Conservation (phyloP, 2,329 filamentous ascomycete species). For the Trichoderma cornu-damae region DNA sequence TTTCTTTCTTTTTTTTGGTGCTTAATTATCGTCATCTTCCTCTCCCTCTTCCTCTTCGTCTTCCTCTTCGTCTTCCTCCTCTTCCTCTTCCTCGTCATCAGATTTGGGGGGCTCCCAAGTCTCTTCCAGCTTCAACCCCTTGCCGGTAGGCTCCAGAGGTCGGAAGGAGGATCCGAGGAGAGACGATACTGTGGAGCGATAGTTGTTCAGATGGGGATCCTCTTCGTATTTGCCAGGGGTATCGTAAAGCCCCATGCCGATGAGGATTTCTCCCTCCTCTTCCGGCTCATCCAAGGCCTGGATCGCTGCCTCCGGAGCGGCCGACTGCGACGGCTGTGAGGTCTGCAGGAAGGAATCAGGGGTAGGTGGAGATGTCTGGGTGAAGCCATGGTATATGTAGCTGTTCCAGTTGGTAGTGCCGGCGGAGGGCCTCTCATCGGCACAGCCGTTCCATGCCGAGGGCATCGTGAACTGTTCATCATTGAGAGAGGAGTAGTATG, state of each 20-base stretch:
- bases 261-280: constrained; percentile 64
- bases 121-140: constrained; percentile 76
- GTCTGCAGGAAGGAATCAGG: constrained; percentile 52
- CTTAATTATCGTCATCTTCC: constrained; percentile 27
- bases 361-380: constrained; percentile 52
- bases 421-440: constrained; percentile 18
- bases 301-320: constrained; percentile 46
- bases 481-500: constrained; percentile 27
- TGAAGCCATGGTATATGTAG: constrained; percentile 42
- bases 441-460: constrained; percentile 24
- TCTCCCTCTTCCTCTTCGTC: constrained; percentile 35
- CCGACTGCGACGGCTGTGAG: constrained; percentile 43
- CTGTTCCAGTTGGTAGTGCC: constrained; percentile 40
- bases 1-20: no score
- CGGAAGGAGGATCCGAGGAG: constrained; percentile 49
- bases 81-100: constrained; percentile 53
- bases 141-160: constrained; percentile 50
- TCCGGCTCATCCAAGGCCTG: constrained; percentile 47
- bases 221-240: constrained; percentile 54
- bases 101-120: constrained; percentile 67
- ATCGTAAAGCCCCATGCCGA: constrained; percentile 81
- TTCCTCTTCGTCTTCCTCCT: constrained; percentile 41
- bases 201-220: constrained; percentile 49
- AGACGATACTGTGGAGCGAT: constrained; percentile 50
- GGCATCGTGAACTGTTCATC: constrained; percentile 26